Evolutionary conservation across 1,284 basidiomycete species (phyloP).

Genomic region (Microbotryum scabiosae): DNA sequence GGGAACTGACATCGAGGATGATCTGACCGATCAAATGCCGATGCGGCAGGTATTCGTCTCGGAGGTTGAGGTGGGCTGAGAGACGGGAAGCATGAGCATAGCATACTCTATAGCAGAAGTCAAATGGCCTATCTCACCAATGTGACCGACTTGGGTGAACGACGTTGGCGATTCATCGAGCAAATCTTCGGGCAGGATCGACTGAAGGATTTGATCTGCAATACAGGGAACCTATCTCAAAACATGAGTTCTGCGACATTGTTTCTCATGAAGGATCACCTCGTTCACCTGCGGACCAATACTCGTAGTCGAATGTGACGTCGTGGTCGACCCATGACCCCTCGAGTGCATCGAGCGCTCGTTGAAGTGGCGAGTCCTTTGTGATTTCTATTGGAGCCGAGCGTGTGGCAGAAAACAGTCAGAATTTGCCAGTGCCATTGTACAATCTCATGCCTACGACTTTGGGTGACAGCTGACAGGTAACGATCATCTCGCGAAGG

Average conservation of each 20-base stretch:
- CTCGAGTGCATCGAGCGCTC: too few relatives aligned
- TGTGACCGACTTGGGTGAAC: conserved; percentile 83
- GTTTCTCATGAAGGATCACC: neutral
- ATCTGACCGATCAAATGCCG: conserved; percentile 84
- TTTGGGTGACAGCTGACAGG: too few relatives aligned
- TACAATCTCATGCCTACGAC: too few relatives aligned
- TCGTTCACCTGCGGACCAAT: conserved; percentile 70
- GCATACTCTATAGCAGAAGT: conserved; percentile 37
- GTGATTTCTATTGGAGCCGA: too few relatives aligned
- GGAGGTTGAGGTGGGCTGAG: conserved; percentile 72
- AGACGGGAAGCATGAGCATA: neutral
- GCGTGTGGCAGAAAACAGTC: too few relatives aligned
- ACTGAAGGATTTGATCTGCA: conserved; percentile 72
- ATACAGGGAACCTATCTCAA: neutral
- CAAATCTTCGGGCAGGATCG: conserved; percentile 66
- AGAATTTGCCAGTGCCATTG: too few relatives aligned
- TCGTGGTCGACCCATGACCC: conserved; percentile 42
- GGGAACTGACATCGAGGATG: conserved; percentile 67
- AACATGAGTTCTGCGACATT: neutral
- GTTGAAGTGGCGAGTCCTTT: too few relatives aligned
- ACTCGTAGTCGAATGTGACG: conserved; percentile 65
- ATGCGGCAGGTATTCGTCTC: conserved; percentile 82
- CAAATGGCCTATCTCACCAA: conserved; percentile 52
- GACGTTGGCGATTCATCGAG: conserved; percentile 71
- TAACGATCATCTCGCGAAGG: too few relatives aligned